Conservation (phyloP, 2,329 filamentous ascomycete species). For the Talaromyces sp. region DNA sequence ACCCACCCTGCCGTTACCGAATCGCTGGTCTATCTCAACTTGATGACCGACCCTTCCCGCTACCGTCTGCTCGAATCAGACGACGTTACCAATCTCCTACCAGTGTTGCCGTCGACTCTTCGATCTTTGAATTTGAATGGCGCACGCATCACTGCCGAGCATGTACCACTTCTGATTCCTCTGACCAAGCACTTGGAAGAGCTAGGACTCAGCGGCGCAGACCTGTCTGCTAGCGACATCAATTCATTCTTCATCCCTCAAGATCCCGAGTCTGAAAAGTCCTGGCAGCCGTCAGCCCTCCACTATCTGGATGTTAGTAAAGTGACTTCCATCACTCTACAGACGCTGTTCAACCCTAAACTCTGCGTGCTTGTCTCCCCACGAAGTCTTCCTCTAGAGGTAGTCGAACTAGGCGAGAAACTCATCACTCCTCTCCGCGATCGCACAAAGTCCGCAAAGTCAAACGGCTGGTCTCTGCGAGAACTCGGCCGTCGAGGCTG, state of each 20-base stretch:
- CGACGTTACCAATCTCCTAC: slow-evolving; percentile 64
- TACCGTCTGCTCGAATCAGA: slow-evolving; percentile 67
- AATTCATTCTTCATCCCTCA: slow-evolving; percentile 56
- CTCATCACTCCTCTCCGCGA: slow-evolving; percentile 64
- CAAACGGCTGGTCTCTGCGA: slow-evolving; percentile 66
- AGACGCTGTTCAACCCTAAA: slow-evolving; percentile 56
- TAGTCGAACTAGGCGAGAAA: slow-evolving; percentile 70
- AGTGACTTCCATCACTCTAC: slow-evolving; percentile 56
- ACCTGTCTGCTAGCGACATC: slow-evolving; percentile 63
- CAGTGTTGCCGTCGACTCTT: slow-evolving; percentile 63
- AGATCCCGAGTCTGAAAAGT: slow-evolving; percentile 31
- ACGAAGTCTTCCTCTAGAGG: slow-evolving; percentile 66
- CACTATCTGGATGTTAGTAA: slow-evolving; percentile 76
- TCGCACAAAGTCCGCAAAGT: slow-evolving; percentile 53
- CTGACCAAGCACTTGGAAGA: slow-evolving; percentile 73
- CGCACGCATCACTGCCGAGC: slow-evolving; percentile 63
- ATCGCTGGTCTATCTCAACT: slow-evolving; percentile 66
- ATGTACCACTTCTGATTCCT: slow-evolving; percentile 62
- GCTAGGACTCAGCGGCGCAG: slow-evolving; percentile 65
- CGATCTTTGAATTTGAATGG: slow-evolving; percentile 74
- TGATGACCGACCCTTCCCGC: slow-evolving; percentile 68
- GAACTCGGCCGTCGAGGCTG: slow-evolving; percentile 67
- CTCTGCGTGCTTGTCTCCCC: slow-evolving; percentile 56
- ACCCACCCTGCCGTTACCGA: slow-evolving; percentile 66
- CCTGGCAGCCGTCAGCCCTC: slow-evolving; percentile 59